phyloP scores from a whole-genome alignment of 495 filamentous ascomycete genomes.

The Baudoinia panamericana region DNA sequence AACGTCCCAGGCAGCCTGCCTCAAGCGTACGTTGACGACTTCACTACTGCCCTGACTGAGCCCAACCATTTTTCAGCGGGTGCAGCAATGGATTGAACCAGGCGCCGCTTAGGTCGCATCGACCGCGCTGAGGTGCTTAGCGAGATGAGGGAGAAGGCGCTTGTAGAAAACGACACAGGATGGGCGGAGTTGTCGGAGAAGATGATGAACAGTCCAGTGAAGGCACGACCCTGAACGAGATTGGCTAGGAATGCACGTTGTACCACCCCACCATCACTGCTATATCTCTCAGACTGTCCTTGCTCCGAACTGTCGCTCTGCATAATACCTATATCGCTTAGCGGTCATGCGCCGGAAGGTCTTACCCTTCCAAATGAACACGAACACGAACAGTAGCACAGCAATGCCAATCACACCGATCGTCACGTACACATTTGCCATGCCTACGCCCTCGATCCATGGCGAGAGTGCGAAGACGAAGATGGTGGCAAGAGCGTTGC shows the following conservation, averaged over 20 bases:
- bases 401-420: slow-evolving; percentile 10
- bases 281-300: slow-evolving; percentile 8
- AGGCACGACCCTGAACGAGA: too few species aligned
- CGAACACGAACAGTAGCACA: slow-evolving; percentile 2
- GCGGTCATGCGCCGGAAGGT: slow-evolving; percentile 9
- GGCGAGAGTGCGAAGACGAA: slow-evolving; percentile 18
- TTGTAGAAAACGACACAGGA: neutral
- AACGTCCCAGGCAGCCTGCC: slow-evolving; percentile 1
- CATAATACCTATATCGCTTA: slow-evolving; percentile 13
- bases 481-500: slow-evolving; percentile 13
- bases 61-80: neutral
- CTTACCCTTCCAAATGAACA: slow-evolving; percentile 17
- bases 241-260: too few species aligned
- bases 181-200: neutral
- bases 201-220: too few species aligned
- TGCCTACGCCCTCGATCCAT: slow-evolving; percentile 9
- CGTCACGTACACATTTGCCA: slow-evolving; percentile 18
- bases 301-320: slow-evolving; percentile 13
- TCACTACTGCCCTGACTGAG: neutral
- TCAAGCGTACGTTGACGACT: neutral
- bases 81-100: neutral
- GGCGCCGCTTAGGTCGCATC: neutral
- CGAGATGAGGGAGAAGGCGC: neutral
- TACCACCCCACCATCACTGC: too few species aligned
- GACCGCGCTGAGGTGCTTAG: too few species aligned